phyloP scores from a whole-genome alignment of 805 yeast genomes.

The Yamadazyma scolyti region DNA sequence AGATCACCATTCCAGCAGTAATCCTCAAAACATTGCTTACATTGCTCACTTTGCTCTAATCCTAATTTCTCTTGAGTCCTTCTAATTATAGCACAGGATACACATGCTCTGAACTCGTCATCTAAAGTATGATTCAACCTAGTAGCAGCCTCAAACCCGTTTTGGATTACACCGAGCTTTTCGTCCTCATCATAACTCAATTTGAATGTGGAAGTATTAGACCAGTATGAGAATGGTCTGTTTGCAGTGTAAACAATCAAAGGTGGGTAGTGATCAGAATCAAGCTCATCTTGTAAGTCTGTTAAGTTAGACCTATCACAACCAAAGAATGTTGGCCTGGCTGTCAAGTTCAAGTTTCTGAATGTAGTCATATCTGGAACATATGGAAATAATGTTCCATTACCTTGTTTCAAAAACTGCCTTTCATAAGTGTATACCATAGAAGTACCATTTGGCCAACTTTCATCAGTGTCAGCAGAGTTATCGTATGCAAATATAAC shows the following conservation, averaged over 20 bases:
- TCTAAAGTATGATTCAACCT: constrained; percentile 67
- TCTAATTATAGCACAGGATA: constrained; percentile 79
- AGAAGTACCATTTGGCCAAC: constrained; percentile 39
- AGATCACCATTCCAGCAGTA: constrained; percentile 74
- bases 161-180: constrained; percentile 56
- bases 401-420: constrained; percentile 41
- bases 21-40: constrained; percentile 62
- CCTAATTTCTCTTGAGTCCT: constrained; percentile 71
- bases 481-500: constrained; percentile 37
- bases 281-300: constrained; percentile 23
- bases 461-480: constrained; percentile 27
- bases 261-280: constrained; percentile 51
- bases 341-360: constrained; percentile 54
- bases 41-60: constrained; percentile 59
- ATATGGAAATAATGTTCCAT: constrained; percentile 68
- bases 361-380: constrained; percentile 72
- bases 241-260: constrained; percentile 77
- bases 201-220: constrained; percentile 74
- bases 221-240: constrained; percentile 56
- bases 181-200: constrained; percentile 58
- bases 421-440: constrained; percentile 29
- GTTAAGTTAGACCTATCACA: constrained; percentile 68
- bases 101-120: constrained; percentile 65
- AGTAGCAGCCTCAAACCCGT: constrained; percentile 71
- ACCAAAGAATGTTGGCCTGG: constrained; percentile 78